Evolutionary conservation across 1,139 yeast species (phyloP).

Genomic region (Yamadazyma epiphylla): DNA sequence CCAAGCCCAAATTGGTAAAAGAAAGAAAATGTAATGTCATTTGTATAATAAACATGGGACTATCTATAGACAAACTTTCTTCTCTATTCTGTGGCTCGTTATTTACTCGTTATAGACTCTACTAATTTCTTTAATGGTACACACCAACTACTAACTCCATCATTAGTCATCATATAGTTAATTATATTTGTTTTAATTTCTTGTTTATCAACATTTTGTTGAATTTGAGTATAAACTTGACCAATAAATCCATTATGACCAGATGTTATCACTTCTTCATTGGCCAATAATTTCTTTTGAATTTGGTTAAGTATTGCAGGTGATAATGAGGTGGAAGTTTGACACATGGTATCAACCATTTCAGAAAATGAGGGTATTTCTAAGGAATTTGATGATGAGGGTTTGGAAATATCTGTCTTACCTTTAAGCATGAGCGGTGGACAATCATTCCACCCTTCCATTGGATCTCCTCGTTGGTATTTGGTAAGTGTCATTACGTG

Average conservation of each 20-base stretch:
- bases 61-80: neutral
- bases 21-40: slow-evolving; percentile 46
- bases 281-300: slow-evolving; percentile 22
- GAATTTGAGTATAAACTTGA: slow-evolving; percentile 9
- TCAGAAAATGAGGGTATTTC: slow-evolving; percentile 1
- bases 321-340: slow-evolving; percentile 22
- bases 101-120: slow-evolving; percentile 18
- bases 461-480: slow-evolving; percentile 36
- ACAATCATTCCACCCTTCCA: slow-evolving; percentile 49
- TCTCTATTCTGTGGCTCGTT: neutral
- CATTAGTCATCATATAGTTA: slow-evolving; percentile 48
- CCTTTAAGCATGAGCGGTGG: slow-evolving; percentile 20
- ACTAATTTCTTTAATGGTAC: slow-evolving; percentile 50
- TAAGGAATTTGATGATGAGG: neutral
- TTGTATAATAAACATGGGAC: no score
- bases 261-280: slow-evolving; percentile 13
- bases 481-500: slow-evolving; percentile 28
- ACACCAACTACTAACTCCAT: slow-evolving; percentile 55
- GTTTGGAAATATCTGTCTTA: slow-evolving; percentile 7
- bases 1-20: slow-evolving; percentile 91
- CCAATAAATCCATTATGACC: slow-evolving; percentile 17
- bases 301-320: slow-evolving; percentile 35
- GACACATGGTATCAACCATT: slow-evolving; percentile 9
- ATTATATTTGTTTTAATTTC: slow-evolving; percentile 24
- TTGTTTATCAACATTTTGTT: slow-evolving; percentile 3